phyloP scores from a whole-genome alignment of 305 asterid genomes.

The Fraxinus baroniana region DNA sequence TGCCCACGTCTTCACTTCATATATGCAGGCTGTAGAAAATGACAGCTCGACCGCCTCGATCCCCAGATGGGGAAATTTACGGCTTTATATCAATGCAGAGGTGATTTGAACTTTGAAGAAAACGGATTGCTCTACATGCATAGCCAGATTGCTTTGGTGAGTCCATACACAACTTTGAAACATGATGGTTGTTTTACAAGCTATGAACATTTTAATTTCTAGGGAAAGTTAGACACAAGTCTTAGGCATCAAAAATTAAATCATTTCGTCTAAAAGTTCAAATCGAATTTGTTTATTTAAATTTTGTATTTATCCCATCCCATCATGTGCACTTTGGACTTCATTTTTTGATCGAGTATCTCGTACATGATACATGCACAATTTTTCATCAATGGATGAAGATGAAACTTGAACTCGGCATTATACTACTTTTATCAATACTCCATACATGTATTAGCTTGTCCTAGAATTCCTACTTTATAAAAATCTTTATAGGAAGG shows the following conservation, averaged over 20 bases:
- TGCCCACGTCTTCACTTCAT: conserved; percentile 22
- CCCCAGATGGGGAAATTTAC: conserved; percentile 12
- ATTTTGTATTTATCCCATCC: too few relatives aligned
- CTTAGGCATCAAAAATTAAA: conserved; percentile 6
- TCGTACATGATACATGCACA: too few relatives aligned
- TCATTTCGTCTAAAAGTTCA: neutral
- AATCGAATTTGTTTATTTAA: too few relatives aligned
- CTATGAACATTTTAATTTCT: conserved; percentile 30
- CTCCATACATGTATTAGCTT: too few relatives aligned
- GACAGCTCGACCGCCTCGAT: conserved; percentile 11
- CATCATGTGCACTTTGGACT: too few relatives aligned
- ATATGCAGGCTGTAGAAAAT: conserved; percentile 38
- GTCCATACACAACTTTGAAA: conserved; percentile 31
- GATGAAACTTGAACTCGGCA: too few relatives aligned
- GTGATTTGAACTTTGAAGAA: conserved; percentile 26
- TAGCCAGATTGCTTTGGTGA: conserved; percentile 35
- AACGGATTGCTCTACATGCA: conserved; percentile 38
- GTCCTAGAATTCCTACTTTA: too few relatives aligned
- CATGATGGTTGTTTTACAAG: conserved; percentile 33
- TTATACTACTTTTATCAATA: too few relatives aligned
- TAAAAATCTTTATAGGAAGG: too few relatives aligned
- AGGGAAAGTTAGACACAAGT: conserved; percentile 31
- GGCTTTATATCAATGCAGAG: conserved; percentile 45
- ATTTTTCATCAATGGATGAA: too few relatives aligned
- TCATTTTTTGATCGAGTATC: too few relatives aligned